Evolutionary conservation across 163 green algal genomes (phyloP).

Genomic region (Chlamydomonas reinhardtii): DNA sequence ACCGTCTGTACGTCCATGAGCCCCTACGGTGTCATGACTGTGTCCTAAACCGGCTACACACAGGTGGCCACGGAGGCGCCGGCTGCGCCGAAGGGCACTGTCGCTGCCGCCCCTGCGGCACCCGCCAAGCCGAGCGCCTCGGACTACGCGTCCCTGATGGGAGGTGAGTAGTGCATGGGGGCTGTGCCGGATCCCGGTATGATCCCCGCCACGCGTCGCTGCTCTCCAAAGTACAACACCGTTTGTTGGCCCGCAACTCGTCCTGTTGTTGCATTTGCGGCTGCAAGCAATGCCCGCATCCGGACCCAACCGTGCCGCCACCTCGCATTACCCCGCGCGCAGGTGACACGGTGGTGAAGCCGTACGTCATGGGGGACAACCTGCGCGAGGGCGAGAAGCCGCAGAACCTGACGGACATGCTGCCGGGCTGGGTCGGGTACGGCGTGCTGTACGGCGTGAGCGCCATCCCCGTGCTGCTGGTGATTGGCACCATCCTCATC

Average conservation of each 20-base stretch:
- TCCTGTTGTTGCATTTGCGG: too few relatives aligned
- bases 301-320: too few relatives aligned
- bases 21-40: too few relatives aligned
- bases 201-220: too few relatives aligned
- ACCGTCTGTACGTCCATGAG: too few relatives aligned
- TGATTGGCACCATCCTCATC: constrained; percentile 72
- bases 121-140: constrained; percentile 13
- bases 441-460: constrained; percentile 82
- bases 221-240: too few relatives aligned
- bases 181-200: too few relatives aligned
- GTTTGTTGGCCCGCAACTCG: too few relatives aligned
- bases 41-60: too few relatives aligned
- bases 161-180: constrained; percentile 15
- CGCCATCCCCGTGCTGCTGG: constrained; percentile 83
- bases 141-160: constrained; percentile 51
- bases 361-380: constrained; percentile 75
- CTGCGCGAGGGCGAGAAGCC: constrained; percentile 78
- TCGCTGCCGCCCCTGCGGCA: background rate
- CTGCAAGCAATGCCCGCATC: too few relatives aligned
- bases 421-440: constrained; percentile 91
- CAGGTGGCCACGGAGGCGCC: background rate
- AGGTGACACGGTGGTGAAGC: constrained; percentile 65
- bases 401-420: constrained; percentile 76
- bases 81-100: background rate
- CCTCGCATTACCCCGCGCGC: background rate